Conservation (phyloP, 148 eudicot genomes). For the Rhododendron molle region DNA sequence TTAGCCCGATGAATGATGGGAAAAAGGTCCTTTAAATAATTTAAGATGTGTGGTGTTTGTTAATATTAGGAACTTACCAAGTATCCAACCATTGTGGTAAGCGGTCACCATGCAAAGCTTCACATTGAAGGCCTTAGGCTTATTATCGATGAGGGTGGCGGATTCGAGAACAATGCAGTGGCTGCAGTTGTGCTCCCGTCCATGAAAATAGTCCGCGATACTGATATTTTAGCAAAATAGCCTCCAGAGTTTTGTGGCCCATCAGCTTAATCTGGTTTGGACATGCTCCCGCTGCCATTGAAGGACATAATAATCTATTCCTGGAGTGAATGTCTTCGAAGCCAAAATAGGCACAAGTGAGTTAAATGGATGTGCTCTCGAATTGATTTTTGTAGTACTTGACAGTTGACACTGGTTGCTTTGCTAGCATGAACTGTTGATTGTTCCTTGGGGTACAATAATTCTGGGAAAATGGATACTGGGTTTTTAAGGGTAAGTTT, state of each 20-base stretch:
- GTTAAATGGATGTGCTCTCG: background rate
- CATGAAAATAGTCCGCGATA: conserved; percentile 64
- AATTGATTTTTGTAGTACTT: background rate
- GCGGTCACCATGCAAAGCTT: conserved; percentile 96
- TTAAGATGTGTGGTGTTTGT: background rate
- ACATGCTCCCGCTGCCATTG: background rate
- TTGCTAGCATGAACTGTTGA: background rate
- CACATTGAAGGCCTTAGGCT: conserved; percentile 69
- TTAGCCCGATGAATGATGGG: background rate
- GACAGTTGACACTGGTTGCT: background rate
- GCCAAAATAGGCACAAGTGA: background rate
- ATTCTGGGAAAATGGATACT: background rate
- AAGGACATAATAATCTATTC: background rate
- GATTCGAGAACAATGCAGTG: conserved; percentile 53
- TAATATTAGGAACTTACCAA: conserved; percentile 48
- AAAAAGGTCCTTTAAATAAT: background rate
- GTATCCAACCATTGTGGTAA: conserved; percentile 54
- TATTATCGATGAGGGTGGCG: conserved; percentile 85
- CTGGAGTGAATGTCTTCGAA: background rate
- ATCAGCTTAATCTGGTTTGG: background rate
- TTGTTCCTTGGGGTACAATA: background rate
- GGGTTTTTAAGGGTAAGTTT: background rate
- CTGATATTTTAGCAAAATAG: conserved; percentile 31
- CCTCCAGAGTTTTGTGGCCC: background rate
- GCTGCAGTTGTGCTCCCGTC: conserved; percentile 84